Conservation (phyloP, 345 rosid species). For the Carallia brachiata region DNA sequence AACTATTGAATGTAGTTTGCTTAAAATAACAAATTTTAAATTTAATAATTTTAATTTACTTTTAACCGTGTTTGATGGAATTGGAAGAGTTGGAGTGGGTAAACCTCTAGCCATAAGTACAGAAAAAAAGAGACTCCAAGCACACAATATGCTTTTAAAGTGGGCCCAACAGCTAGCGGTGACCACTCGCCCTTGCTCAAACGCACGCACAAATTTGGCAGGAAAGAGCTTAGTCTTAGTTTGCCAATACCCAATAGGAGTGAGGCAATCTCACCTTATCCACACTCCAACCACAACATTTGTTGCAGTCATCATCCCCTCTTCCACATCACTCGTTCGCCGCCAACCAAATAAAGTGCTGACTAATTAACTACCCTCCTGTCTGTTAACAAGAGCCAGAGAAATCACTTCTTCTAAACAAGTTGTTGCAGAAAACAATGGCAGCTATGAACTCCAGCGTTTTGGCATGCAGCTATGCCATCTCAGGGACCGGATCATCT, state of each 20-base stretch:
- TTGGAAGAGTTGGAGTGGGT: too few species aligned
- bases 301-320: slow-evolving; percentile 43
- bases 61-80: too few species aligned
- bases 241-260: slow-evolving; percentile 81
- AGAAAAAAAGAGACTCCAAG: neutral
- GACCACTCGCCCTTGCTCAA: slow-evolving; percentile 24
- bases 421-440: slow-evolving; percentile 31
- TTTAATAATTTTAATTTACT: too few species aligned
- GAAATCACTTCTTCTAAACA: neutral
- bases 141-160: slow-evolving; percentile 24
- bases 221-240: slow-evolving; percentile 8
- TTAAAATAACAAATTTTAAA: too few species aligned
- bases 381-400: neutral
- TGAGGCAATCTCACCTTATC: slow-evolving; percentile 96
- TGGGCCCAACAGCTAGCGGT: slow-evolving; percentile 33
- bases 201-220: neutral
- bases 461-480: slow-evolving; percentile 71
- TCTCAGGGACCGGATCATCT: slow-evolving; percentile 59
- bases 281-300: slow-evolving; percentile 76
- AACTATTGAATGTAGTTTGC: too few species aligned
- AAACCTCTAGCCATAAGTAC: too few species aligned
- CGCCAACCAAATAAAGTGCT: slow-evolving; percentile 3
- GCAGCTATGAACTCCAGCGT: slow-evolving; percentile 86
- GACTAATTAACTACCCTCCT: neutral
- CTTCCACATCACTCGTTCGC: slow-evolving; percentile 42